Conservation (phyloP, 2,329 filamentous ascomycete genomes). For the Shiraia bambusicola region DNA sequence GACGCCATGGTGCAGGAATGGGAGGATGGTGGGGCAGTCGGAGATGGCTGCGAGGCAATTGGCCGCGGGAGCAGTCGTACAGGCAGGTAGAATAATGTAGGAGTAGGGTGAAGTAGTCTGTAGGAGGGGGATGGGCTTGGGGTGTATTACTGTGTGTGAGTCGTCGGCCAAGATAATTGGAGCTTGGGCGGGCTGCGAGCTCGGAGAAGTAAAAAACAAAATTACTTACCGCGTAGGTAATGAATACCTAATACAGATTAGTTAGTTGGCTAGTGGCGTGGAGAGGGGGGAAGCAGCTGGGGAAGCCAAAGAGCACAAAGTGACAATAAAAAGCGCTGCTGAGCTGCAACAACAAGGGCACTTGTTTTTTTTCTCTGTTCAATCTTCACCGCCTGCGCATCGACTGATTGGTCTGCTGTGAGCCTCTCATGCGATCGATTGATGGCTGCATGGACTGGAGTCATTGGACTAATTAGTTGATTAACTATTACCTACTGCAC, state of each 20-base stretch:
- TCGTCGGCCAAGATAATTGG: conserved; percentile 19
- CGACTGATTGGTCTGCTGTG: conserved; percentile 12
- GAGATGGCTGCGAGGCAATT: conserved; percentile 29
- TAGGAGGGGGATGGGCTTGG: conserved; percentile 10
- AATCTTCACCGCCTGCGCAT: conserved; percentile 11
- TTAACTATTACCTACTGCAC: too few species aligned
- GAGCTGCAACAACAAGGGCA: conserved; percentile 3
- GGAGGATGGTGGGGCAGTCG: conserved; percentile 7
- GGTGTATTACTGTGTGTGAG: conserved; percentile 24
- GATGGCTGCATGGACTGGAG: conserved; percentile 9
- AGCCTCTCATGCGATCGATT: conserved; percentile 14
- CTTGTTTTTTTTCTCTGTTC: neutral
- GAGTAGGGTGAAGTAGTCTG: conserved; percentile 11
- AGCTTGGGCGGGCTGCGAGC: conserved; percentile 28
- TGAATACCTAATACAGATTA: too few species aligned
- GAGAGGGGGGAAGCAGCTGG: conserved; percentile 25
- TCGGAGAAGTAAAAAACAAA: conserved; percentile 29
- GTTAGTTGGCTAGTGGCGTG: conserved; percentile 27
- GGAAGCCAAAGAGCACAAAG: neutral
- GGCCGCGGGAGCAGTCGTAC: conserved; percentile 15
- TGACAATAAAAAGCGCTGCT: conserved; percentile 2
- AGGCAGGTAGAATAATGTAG: conserved; percentile 9
- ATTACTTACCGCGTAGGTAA: too few species aligned
- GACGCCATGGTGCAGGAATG: conserved; percentile 40
- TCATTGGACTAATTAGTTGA: too few species aligned